Conservation (phyloP, 2,329 filamentous ascomycete species). For the Cercospora sp. region DNA sequence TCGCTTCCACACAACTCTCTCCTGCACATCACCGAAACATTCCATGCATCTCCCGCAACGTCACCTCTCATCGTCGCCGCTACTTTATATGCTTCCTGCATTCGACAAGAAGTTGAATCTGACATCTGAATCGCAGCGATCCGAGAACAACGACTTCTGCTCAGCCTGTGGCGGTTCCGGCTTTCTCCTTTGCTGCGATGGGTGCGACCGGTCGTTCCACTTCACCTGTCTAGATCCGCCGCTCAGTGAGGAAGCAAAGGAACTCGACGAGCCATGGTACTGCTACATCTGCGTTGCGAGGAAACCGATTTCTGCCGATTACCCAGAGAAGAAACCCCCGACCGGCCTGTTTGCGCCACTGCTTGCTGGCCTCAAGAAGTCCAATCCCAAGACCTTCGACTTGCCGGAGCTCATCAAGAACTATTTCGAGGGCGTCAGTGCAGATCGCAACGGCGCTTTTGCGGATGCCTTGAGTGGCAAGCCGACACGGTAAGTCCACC, state of each 20-base stretch:
- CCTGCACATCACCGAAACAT: slow-evolving; percentile 26
- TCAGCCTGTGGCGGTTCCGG: slow-evolving; percentile 81
- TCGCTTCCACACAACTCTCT: slow-evolving; percentile 43
- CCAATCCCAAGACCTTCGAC: slow-evolving; percentile 43
- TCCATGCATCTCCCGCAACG: slow-evolving; percentile 37
- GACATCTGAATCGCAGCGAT: slow-evolving; percentile 43
- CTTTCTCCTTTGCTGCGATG: slow-evolving; percentile 89
- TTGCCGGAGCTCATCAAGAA: slow-evolving; percentile 71
- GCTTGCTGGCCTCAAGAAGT: slow-evolving; percentile 52
- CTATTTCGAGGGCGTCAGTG: slow-evolving; percentile 77
- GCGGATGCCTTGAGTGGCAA: slow-evolving; percentile 63
- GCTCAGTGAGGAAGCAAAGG: slow-evolving; percentile 53
- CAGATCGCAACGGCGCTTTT: slow-evolving; percentile 76
- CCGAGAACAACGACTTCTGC: slow-evolving; percentile 85
- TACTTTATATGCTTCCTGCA: slow-evolving; percentile 23
- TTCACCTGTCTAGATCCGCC: slow-evolving; percentile 85
- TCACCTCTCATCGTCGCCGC: slow-evolving; percentile 30
- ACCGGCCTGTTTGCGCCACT: slow-evolving; percentile 64
- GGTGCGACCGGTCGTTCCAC: slow-evolving; percentile 86
- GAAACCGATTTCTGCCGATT: slow-evolving; percentile 32
- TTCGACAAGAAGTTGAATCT: slow-evolving; percentile 35
- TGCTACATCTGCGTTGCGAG: slow-evolving; percentile 69
- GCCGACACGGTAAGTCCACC: slow-evolving; percentile 57
- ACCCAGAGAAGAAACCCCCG: slow-evolving; percentile 40
- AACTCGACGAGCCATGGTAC: slow-evolving; percentile 71